phyloP scores from a whole-genome alignment of 768 basidiomycete species.

The Suillus cothurnatus region DNA sequence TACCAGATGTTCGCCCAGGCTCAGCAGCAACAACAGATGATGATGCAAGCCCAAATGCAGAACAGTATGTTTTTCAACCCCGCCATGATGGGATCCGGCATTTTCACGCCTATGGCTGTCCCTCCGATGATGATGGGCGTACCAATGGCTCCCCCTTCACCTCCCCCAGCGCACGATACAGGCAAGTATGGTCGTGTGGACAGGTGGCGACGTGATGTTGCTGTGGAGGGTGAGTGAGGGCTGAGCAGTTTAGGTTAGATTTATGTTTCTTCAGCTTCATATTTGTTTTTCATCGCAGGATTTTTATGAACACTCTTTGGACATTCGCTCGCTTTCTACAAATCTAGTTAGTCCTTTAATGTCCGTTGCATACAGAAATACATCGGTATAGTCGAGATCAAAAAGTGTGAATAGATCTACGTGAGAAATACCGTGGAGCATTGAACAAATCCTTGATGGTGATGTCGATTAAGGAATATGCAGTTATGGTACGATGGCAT shows the following conservation, averaged over 20 bases:
- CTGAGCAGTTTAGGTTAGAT: slow-evolving; percentile 15
- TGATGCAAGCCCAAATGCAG: slow-evolving; percentile 79
- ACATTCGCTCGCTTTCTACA: slow-evolving; percentile 9
- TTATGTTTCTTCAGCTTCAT: slow-evolving; percentile 15
- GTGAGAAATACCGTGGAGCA: slow-evolving; percentile 37
- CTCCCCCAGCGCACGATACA: slow-evolving; percentile 64
- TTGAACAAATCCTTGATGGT: slow-evolving; percentile 35
- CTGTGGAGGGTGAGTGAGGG: slow-evolving; percentile 65
- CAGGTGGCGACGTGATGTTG: slow-evolving; percentile 79
- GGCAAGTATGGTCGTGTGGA: slow-evolving; percentile 74
- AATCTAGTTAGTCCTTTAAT: slow-evolving; percentile 37
- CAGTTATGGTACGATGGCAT: slow-evolving; percentile 28
- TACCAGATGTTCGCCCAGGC: slow-evolving; percentile 42
- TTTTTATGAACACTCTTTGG: slow-evolving; percentile 8
- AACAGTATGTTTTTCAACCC: slow-evolving; percentile 75
- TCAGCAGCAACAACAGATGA: slow-evolving; percentile 49
- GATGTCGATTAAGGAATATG: slow-evolving; percentile 24
- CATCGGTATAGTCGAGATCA: slow-evolving; percentile 34
- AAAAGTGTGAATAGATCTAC: slow-evolving; percentile 38
- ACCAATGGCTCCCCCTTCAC: slow-evolving; percentile 50
- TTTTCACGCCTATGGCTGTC: slow-evolving; percentile 60
- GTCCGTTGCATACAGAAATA: slow-evolving; percentile 39
- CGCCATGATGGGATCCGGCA: slow-evolving; percentile 70
- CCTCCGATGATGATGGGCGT: slow-evolving; percentile 48
- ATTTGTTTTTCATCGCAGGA: slow-evolving; percentile 15